Evolutionary conservation across 192 early-diverging fungal genomes (phyloP).

Genomic region (Podila epigama): DNA sequence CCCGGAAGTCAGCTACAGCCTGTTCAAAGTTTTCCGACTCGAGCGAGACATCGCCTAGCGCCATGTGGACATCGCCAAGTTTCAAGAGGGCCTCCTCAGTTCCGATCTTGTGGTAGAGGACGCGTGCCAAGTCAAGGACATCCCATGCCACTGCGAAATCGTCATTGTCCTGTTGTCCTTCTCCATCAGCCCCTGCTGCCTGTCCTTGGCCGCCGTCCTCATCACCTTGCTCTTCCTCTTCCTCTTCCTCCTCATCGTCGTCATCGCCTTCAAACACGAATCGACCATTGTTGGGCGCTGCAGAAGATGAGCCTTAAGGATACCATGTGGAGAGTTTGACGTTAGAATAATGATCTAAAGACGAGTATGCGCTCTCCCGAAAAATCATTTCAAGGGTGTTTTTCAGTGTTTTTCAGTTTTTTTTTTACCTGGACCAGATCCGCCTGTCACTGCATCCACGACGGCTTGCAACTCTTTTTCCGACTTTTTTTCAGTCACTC

Average conservation of each 20-base stretch:
- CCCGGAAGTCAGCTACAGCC: conserved; percentile 66
- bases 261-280: conserved; percentile 74
- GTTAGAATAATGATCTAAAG: too few relatives aligned
- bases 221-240: conserved; percentile 58
- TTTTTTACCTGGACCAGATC: conserved; percentile 11
- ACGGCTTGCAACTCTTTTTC: conserved; percentile 32
- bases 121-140: conserved; percentile 82
- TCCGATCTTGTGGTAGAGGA: conserved; percentile 71
- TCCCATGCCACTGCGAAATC: conserved; percentile 87
- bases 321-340: too few relatives aligned
- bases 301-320: conserved; percentile 8
- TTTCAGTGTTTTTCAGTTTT: too few relatives aligned
- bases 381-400: too few relatives aligned
- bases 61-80: conserved; percentile 74
- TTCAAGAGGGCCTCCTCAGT: conserved; percentile 55
- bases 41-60: conserved; percentile 86
- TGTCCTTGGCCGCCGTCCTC: conserved; percentile 52
- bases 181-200: conserved; percentile 44
- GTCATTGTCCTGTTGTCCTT: conserved; percentile 49
- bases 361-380: too few relatives aligned
- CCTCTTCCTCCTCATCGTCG: conserved; percentile 31
- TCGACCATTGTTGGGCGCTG: conserved; percentile 53
- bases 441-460: conserved; percentile 11
- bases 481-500: conserved; percentile 51
- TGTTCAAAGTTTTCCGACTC: conserved; percentile 79